These are phyloP conservation scores for Erysimum cheiranthoides DNA, from an alignment of 345 rosid genomes.

Conservation along the genomic window DNA sequence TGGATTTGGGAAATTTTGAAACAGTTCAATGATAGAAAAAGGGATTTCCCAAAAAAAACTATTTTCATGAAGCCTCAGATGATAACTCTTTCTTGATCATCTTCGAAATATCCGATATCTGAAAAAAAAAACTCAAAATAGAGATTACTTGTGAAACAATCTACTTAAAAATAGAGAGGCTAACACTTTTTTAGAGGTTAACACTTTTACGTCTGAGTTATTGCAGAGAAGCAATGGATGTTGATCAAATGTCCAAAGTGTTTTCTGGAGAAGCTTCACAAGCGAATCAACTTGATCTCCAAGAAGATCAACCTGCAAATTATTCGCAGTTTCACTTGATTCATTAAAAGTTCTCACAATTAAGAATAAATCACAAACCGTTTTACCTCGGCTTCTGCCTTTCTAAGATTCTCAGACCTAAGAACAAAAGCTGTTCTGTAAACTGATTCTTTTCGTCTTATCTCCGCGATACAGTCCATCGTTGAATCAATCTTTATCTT, in stretches of 20 bases:
- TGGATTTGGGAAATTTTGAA: neutral
- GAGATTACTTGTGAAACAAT: conserved; percentile 24
- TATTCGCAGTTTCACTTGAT: neutral
- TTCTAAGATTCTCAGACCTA: conserved; percentile 71
- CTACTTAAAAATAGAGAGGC: neutral
- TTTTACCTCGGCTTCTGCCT: conserved; percentile 80
- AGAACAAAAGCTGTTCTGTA: conserved; percentile 66
- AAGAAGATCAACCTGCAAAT: conserved; percentile 73
- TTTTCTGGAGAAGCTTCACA: conserved; percentile 56
- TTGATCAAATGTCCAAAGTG: conserved; percentile 51
- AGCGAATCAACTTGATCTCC: conserved; percentile 81
- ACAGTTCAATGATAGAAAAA: neutral
- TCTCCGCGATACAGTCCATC: conserved; percentile 35
- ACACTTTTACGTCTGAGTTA: conserved; percentile 51
- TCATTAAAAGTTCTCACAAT: neutral
- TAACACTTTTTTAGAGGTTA: neutral
- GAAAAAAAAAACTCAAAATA: neutral
- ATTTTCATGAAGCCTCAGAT: conserved; percentile 9
- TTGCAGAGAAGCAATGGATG: conserved; percentile 53
- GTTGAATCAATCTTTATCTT: conserved; percentile 46
- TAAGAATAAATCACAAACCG: neutral
- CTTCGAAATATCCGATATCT: conserved; percentile 62
- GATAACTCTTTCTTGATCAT: conserved; percentile 61
- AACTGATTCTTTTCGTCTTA: conserved; percentile 49
- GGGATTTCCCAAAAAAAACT: no score